Conservation (phyloP, 345 rosid genomes). For the Syzygium aqueum region DNA sequence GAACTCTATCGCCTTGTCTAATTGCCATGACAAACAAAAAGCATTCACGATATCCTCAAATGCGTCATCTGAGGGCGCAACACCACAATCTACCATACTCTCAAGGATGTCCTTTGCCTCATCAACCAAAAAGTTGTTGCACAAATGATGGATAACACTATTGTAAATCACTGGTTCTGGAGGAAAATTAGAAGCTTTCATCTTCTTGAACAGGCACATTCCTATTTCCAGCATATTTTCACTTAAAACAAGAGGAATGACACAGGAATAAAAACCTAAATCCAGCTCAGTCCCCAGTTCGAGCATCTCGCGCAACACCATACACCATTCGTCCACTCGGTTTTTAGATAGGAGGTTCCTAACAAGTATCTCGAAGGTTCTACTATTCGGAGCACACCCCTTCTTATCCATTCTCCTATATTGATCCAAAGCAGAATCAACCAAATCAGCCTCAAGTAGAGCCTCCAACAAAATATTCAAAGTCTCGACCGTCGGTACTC, state of each 20-base stretch:
- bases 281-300: constrained; percentile 15
- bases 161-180: constrained; percentile 17
- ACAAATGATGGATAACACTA: constrained; percentile 24
- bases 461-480: constrained; percentile 39
- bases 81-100: constrained; percentile 24
- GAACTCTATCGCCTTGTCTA: constrained; percentile 18
- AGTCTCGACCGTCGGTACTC: constrained; percentile 31
- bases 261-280: constrained; percentile 19
- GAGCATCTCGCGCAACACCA: constrained; percentile 31
- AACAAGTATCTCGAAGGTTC: constrained; percentile 39
- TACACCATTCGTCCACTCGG: constrained; percentile 21
- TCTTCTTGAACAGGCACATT: constrained; percentile 25
- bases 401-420: constrained; percentile 42
- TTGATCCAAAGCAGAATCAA: constrained; percentile 37
- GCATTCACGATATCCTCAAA: constrained; percentile 28
- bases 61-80: constrained; percentile 8
- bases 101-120: constrained; percentile 25
- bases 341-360: constrained; percentile 22
- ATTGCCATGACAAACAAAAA: constrained; percentile 24
- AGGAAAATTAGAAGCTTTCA: constrained; percentile 22
- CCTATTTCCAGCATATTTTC: constrained; percentile 28
- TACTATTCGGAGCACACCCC: constrained; percentile 29
- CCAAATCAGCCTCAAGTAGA: constrained; percentile 25
- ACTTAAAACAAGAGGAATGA: constrained; percentile 31
- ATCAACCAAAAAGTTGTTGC: constrained; percentile 28